These are phyloP conservation scores for Metschnikowia amazonensis DNA, from an alignment of 805 yeast species.

Conservation along the genomic window DNA sequence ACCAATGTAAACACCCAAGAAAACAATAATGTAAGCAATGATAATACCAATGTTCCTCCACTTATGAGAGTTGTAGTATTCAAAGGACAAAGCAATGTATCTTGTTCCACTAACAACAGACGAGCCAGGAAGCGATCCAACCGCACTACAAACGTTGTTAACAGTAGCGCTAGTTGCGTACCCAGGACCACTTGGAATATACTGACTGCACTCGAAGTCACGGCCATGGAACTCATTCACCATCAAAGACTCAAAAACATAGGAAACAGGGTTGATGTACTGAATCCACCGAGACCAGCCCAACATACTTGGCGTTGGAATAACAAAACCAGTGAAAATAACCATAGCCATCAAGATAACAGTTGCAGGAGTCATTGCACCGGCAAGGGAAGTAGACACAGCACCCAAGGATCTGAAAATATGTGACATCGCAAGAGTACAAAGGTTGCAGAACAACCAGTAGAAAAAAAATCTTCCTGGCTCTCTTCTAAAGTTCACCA, in stretches of 20 bases:
- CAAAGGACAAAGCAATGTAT: constrained; percentile 47
- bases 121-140: constrained; percentile 58
- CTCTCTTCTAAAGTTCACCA: constrained; percentile 32
- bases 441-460: constrained; percentile 26
- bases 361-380: constrained; percentile 45
- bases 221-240: constrained; percentile 61
- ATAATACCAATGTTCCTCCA: constrained; percentile 82
- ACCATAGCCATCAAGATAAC: constrained; percentile 49
- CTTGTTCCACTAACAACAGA: constrained; percentile 53
- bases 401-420: constrained; percentile 42
- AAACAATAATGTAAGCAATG: constrained; percentile 48
- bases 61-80: constrained; percentile 53
- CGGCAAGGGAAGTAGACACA: constrained; percentile 37
- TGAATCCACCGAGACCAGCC: constrained; percentile 35
- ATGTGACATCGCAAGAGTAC: constrained; percentile 35
- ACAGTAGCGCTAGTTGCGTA: constrained; percentile 38
- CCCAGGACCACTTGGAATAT: constrained; percentile 58
- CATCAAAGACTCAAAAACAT: constrained; percentile 54
- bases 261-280: constrained; percentile 41
- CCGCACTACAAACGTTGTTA: constrained; percentile 53
- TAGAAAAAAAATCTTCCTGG: constrained; percentile 39
- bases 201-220: constrained; percentile 50
- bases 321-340: constrained; percentile 49
- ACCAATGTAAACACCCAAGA: constrained; percentile 31
- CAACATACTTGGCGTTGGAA: constrained; percentile 39